Base-by-base conservation (phyloP, 1,284 basidiomycete species). In the Leccinum huronense region DNA sequence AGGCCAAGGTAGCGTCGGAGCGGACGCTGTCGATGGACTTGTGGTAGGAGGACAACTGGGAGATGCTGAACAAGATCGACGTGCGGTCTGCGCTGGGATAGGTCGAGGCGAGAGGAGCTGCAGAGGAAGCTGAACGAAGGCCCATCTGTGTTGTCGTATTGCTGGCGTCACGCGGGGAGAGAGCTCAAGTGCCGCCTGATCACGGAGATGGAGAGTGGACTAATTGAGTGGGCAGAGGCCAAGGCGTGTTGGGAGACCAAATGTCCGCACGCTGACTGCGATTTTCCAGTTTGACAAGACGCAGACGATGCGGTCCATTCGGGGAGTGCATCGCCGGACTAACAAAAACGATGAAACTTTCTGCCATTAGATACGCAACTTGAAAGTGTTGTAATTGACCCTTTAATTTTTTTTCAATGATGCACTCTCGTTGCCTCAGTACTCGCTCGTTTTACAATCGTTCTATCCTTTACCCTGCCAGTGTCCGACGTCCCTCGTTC, bases 401-500 rank as follows among this genome's bases (percentile, higher is more conserved):
- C 33, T 10, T 33, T 33, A 9, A 33, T 33, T 33, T 33, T 33
- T 33, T 33, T 33, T 33, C 33, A 33, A 33, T 33, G 33, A 33
- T 33, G 33, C 33, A 33, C 33, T 33, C 33, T 33, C 33, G 33
- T 33, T 33, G 33, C 33, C 33, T 33, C 8, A 33, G 33, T 33
- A 9, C 33, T 33, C 33, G 33, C 33, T 33, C 33, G 33, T 33
- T 33, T 48, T 31, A 33, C 33, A 33, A 9, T 9, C 33, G 33
- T 33, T 33, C 33, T 33, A 33, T 33, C 33, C 8, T 33, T 33
- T 33, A 6, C 23, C 23, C 23, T 86, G 75, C 97, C 90, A 5
- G 77, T 86, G 73, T 84, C 87, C 76, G 92, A 93, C 72, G 73
- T 90, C 6, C 90, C 90, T 6, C 84, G 89, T 55, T 81, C 84